phyloP scores from a whole-genome alignment of 2,329 filamentous ascomycete species.

The Epichloe uncinata region DNA sequence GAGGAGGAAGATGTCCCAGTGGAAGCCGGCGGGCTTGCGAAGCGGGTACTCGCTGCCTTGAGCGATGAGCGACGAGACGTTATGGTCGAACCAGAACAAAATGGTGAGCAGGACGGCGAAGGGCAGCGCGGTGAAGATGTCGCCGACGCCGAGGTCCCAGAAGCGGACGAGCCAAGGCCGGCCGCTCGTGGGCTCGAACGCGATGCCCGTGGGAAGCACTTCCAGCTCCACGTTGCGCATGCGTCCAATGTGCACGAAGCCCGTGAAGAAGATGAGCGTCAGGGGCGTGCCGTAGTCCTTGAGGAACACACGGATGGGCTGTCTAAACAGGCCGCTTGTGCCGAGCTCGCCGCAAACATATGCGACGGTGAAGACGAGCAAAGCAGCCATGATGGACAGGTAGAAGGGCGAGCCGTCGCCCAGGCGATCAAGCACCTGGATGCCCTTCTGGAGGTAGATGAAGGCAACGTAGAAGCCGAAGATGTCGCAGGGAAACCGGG shows the following conservation, averaged over 20 bases:
- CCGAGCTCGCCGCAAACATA: constrained; percentile 64
- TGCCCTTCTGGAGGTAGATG: constrained; percentile 83
- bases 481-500: constrained; percentile 82
- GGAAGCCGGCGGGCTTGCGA: constrained; percentile 68
- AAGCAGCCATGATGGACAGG: constrained; percentile 60
- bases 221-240: constrained; percentile 60
- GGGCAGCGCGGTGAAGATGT: constrained; percentile 75
- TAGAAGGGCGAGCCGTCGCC: constrained; percentile 58
- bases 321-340: constrained; percentile 56
- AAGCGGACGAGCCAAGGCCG: constrained; percentile 69
- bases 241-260: constrained; percentile 74
- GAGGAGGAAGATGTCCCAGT: constrained; percentile 75
- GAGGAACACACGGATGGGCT: constrained; percentile 66
- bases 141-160: constrained; percentile 59
- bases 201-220: constrained; percentile 58
- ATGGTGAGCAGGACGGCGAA: constrained; percentile 75
- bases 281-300: constrained; percentile 83
- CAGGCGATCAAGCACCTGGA: constrained; percentile 70
- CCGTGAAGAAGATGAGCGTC: constrained; percentile 77
- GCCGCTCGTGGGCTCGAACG: constrained; percentile 66
- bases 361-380: constrained; percentile 65
- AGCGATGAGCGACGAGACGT: constrained; percentile 71
- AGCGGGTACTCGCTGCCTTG: constrained; percentile 75
- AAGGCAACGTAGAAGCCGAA: constrained; percentile 90
- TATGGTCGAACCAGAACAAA: constrained; percentile 83